Evolutionary conservation across 805 yeast genomes (phyloP).

Genomic region (Wickerhamiella kurtzmanii): DNA sequence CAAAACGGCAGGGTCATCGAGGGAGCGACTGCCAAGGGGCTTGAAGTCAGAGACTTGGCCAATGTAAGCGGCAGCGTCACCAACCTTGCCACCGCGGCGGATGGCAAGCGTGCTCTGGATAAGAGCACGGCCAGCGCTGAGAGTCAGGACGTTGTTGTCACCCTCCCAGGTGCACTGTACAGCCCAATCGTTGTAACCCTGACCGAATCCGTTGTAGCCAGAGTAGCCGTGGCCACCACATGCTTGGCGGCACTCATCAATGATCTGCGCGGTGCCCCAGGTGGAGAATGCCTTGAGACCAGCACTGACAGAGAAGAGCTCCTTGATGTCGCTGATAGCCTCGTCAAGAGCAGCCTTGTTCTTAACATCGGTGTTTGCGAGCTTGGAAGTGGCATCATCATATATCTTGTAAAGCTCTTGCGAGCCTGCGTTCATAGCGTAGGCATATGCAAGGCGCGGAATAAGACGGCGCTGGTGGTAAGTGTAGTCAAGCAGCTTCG

Average conservation of each 20-base stretch:
- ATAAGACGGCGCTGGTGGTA: constrained; percentile 77
- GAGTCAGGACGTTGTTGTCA: constrained; percentile 76
- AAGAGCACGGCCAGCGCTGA: constrained; percentile 71
- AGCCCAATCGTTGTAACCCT: constrained; percentile 85
- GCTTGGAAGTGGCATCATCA: constrained; percentile 28
- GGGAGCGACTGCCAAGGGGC: constrained; percentile 17
- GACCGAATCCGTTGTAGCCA: constrained; percentile 82
- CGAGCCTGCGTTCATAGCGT: constrained; percentile 62
- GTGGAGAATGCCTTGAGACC: constrained; percentile 81
- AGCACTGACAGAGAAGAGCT: constrained; percentile 71
- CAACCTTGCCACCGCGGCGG: constrained; percentile 33
- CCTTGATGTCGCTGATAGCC: constrained; percentile 50
- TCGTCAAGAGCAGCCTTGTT: constrained; percentile 35
- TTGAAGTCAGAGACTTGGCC: constrained; percentile 6
- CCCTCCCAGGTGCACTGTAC: constrained; percentile 99
- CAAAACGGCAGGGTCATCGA: constrained; percentile 21
- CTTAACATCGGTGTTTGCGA: constrained; percentile 29
- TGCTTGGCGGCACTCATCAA: constrained; percentile 82
- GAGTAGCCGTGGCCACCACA: constrained; percentile 97
- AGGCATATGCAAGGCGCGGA: constrained; percentile 71
- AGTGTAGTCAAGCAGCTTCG: constrained; percentile 72
- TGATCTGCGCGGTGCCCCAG: constrained; percentile 67
- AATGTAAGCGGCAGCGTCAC: constrained; percentile 27
- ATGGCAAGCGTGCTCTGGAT: constrained; percentile 35
- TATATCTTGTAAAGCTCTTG: constrained; percentile 44